phyloP scores from a whole-genome alignment of 805 yeast species.

The Kurtzmaniella cleridarum region DNA sequence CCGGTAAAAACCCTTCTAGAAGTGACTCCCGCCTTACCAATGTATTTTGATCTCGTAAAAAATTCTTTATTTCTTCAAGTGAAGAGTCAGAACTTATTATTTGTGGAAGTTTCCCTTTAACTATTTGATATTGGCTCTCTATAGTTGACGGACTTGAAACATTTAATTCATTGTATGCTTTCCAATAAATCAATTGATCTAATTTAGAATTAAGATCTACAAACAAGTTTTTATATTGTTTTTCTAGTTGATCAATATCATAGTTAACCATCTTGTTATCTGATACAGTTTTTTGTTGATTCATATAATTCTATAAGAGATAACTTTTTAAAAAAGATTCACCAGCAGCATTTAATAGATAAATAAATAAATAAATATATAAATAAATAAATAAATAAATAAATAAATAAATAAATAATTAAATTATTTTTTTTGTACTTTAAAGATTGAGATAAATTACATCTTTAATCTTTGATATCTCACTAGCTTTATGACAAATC shows the following conservation, averaged over 20 bases:
- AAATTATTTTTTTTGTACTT: not conserved
- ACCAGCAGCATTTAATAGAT: not conserved
- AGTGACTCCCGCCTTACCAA: too few relatives aligned
- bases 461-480: not conserved
- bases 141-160: slow-evolving; percentile 10
- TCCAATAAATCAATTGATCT: slow-evolving; percentile 24
- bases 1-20: too few relatives aligned
- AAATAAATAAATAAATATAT: too few relatives aligned
- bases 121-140: slow-evolving; percentile 9
- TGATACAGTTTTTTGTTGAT: not conserved
- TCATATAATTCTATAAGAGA: not conserved
- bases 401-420: too few relatives aligned
- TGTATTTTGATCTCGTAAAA: too few relatives aligned
- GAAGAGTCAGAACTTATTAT: not conserved
- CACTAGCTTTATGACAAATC: slow-evolving; percentile 5
- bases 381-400: too few relatives aligned
- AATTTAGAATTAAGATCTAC: slow-evolving; percentile 17
- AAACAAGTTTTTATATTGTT: slow-evolving; percentile 20
- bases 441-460: not conserved
- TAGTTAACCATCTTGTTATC: not conserved
- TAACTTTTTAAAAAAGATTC: not conserved
- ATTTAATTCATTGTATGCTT: slow-evolving; percentile 17
- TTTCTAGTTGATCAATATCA: slow-evolving; percentile 15
- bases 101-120: not conserved
- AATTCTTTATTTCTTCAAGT: not conserved